Base-by-base conservation (phyloP, 2,329 filamentous ascomycete genomes). In the Trichoderma breve region DNA sequence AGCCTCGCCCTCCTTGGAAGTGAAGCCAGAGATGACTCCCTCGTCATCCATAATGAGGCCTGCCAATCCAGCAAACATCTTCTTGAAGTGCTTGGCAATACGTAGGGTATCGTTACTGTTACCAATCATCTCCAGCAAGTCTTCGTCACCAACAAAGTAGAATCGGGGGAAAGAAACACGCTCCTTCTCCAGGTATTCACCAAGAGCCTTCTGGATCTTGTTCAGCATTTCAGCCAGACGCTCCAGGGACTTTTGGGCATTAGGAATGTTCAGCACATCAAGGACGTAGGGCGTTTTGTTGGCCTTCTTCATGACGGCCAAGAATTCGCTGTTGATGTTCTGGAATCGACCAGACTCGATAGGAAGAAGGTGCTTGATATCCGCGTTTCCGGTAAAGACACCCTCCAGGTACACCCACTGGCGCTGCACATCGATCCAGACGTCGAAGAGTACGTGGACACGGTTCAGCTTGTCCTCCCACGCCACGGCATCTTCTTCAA, bases 391-490 rank as follows among this genome's bases (percentile, higher is more conserved):
- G 1, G 95, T 98, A 80, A 99, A 99, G 39, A 99, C 96, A 75
- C 96, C 96, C 83, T 99, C 97, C 6, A 99, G 89, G 81, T 99
- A 99, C 8, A 99, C 96, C 96, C 96, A 99, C 83, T 99, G 96
- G 73, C 97, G 92, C 82, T 99, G 96, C n/a, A 99, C 97, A 82
- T 99, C 97, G 77, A 99, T 99, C 97, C 97, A 99, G 18, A 99
- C 95, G 81, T 99, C 96, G 78, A 99, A 99, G 11, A 99, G 88
- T 18, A 99, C 94, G 80, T 99, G 96, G 3, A 99, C 94, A 60
- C 96, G 91, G 81, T 98, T 99, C 30, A 99, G 88, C 81, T 97
- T 97, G 83, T 99, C 97, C 82, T 99, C 97, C 96, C 96, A 99
- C 1, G 92, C 89, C 1, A 94, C 92, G 7, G 97, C 97, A 77